Evolutionary conservation across 495 filamentous ascomycete genomes (phyloP), one percentile per base, ranked within the genome.

Genomic region (Physcia stellaris): DNA sequence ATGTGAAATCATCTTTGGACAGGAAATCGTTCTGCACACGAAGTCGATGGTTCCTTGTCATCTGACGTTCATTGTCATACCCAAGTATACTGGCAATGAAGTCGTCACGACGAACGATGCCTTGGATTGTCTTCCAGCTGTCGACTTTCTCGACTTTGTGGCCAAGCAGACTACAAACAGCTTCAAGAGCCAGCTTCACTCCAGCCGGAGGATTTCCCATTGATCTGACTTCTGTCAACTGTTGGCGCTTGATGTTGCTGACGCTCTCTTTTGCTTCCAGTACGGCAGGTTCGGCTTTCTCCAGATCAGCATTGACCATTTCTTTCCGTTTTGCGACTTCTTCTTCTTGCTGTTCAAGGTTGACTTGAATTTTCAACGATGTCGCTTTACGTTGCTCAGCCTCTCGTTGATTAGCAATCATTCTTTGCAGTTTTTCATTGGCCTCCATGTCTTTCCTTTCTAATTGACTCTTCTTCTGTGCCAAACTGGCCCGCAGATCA

Each of bases 71-170:
- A 50, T 94, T 99, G 64, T 96, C 82, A 55, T 94, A 99, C 53
- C 83, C 86, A 56, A 96, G 80, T 52, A 99, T 96, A 60, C 83
- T 94, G 19, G 86, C 83, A 63, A 99, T 95, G 62, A 99, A 99
- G 48, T 94, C 86, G 54, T 96, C 90, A 20, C 75, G 72, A 41
- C 90, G 79, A 21, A 96, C 73, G 42, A 96, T 79, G 30, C 68
- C 80, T 57, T 86, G 80, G 35, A 96, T 86, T 27, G 73, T 75
- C 61, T 83, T 88, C 90, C 90, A 99, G 50, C 77, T 81, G 41
- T 74, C 75, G 41, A 83, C 76, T 60, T 81, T n/a, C n/a, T n/a
- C n/a, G 41, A 81, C 77, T 60, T 81, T 92, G 59, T 96, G 86
- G 11, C 88, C 88, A 32, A 99, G 72, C 26, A 96, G 60, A 2